Conservation (phyloP, 805 yeast genomes). For the Yarrowia alimentaria region DNA sequence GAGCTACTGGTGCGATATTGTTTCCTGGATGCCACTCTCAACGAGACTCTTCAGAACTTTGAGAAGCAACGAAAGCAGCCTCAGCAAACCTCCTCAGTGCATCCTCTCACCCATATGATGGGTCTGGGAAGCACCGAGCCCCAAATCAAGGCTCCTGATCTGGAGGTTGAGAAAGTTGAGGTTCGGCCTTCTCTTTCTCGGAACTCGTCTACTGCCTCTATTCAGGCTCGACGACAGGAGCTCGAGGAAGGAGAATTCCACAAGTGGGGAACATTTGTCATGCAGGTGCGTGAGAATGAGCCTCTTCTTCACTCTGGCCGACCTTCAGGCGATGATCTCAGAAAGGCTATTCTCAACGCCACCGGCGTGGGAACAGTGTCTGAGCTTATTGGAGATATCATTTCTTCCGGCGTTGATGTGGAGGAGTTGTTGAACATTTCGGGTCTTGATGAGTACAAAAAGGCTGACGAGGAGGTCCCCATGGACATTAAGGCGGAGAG, state of each 20-base stretch:
- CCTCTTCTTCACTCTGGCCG: constrained; percentile 32
- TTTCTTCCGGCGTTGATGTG: constrained; percentile 10
- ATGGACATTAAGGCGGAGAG: constrained; percentile 10
- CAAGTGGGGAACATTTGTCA: constrained; percentile 78
- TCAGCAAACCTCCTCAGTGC: constrained; percentile 1
- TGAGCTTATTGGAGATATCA: constrained; percentile 31
- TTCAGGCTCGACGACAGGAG: constrained; percentile 73
- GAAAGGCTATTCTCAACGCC: constrained; percentile 41
- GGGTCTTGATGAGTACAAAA: constrained; percentile 15
- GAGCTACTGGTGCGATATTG: constrained; percentile 69
- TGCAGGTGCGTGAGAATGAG: constrained; percentile 47
- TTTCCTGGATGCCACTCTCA: constrained; percentile 66
- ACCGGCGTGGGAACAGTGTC: constrained; percentile 31
- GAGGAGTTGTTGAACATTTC: constrained; percentile 19
- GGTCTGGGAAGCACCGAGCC: constrained; percentile 18
- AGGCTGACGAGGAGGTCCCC: constrained; percentile 2
- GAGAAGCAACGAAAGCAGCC: constrained; percentile 26
- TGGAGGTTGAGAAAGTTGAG: constrained; percentile 26
- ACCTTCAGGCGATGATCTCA: constrained; percentile 49
- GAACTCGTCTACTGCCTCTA: constrained; percentile 36
- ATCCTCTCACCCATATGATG: constrained; percentile 27
- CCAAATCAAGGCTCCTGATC: constrained; percentile 17
- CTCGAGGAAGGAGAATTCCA: constrained; percentile 92
- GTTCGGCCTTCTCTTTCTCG: constrained; percentile 30
- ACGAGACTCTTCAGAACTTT: constrained; percentile 46